These are phyloP conservation scores for Apiospora arundinis DNA, from an alignment of 2,329 filamentous ascomycete genomes.

Conservation along the genomic window DNA sequence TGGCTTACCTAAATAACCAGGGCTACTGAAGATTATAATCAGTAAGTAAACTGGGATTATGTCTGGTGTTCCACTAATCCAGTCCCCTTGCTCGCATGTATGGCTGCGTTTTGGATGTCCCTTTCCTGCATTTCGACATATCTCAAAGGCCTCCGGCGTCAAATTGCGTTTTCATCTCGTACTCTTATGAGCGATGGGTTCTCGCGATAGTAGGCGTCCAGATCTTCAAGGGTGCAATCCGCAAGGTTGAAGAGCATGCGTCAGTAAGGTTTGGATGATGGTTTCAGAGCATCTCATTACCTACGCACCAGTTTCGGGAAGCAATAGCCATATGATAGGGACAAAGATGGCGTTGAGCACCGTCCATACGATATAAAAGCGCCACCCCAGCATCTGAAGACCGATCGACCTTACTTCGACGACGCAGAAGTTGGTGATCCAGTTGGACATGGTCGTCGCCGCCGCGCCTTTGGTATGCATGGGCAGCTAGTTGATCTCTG, in stretches of 20 bases:
- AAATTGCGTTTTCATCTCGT: neutral
- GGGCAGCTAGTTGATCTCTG: conserved; percentile 48
- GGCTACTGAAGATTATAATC: neutral
- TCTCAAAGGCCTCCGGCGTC: neutral
- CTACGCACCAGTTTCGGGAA: conserved; percentile 45
- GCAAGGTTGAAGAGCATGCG: neutral
- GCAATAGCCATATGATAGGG: conserved; percentile 52
- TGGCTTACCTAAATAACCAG: neutral
- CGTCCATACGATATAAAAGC: conserved; percentile 58
- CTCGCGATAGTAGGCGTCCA: conserved; percentile 18
- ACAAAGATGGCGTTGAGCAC: conserved; percentile 50
- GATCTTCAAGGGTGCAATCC: conserved; percentile 33
- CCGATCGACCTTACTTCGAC: conserved; percentile 41
- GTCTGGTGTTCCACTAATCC: neutral
- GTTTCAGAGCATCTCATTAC: neutral
- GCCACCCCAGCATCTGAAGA: conserved; percentile 51
- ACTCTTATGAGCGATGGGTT: neutral
- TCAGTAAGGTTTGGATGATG: neutral
- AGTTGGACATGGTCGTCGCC: conserved; percentile 44
- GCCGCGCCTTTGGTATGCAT: conserved; percentile 49
- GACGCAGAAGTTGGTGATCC: conserved; percentile 32
- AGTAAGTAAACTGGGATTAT: neutral
- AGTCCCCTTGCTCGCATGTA: neutral
- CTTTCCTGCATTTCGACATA: conserved; percentile 13
- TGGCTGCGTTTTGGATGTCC: conserved; percentile 7